A percentile compares a stretch with the other conserved stretches of the same genome.
phyloP scores from a whole-genome alignment of 371 early-diverging fungal species.

The Rhizopus microsporus region DNA sequence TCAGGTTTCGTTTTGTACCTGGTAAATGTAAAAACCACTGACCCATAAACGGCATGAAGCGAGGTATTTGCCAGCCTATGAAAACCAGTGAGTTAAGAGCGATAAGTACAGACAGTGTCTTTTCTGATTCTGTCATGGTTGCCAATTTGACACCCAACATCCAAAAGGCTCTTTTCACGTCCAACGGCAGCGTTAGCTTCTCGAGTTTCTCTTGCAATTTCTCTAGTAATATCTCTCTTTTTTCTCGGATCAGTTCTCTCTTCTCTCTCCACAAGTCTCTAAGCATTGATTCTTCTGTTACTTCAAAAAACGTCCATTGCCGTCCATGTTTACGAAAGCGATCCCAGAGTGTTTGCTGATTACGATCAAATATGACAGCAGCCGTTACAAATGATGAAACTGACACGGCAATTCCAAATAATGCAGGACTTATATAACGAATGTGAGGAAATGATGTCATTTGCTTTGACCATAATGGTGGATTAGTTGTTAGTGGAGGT shows the following conservation, averaged over 20 bases:
- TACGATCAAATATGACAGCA: constrained; percentile 23
- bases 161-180: constrained; percentile 45
- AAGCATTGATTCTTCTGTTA: constrained; percentile 11
- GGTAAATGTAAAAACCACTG: constrained; percentile 75
- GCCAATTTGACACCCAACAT: constrained; percentile 46
- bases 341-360: constrained; percentile 30
- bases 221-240: constrained; percentile 16
- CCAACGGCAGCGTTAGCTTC: constrained; percentile 37
- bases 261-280: constrained; percentile 21
- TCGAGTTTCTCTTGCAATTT: constrained; percentile 6
- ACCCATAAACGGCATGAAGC: constrained; percentile 64
- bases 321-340: constrained; percentile 16
- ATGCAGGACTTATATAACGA: constrained; percentile 23
- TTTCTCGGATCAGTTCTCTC: constrained; percentile 11
- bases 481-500: background rate
- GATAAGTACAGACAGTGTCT: constrained; percentile 60
- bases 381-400: constrained; percentile 22
- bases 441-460: constrained; percentile 12
- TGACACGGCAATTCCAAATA: constrained; percentile 18
- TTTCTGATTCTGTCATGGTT: constrained; percentile 48
- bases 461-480: background rate
- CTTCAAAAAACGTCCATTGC: constrained; percentile 22
- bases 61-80: constrained; percentile 68
- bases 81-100: constrained; percentile 73
- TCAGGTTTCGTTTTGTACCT: constrained; percentile 56